phyloP scores from a whole-genome alignment of 2,329 filamentous ascomycete genomes.

The Hypoxylon sp. region DNA sequence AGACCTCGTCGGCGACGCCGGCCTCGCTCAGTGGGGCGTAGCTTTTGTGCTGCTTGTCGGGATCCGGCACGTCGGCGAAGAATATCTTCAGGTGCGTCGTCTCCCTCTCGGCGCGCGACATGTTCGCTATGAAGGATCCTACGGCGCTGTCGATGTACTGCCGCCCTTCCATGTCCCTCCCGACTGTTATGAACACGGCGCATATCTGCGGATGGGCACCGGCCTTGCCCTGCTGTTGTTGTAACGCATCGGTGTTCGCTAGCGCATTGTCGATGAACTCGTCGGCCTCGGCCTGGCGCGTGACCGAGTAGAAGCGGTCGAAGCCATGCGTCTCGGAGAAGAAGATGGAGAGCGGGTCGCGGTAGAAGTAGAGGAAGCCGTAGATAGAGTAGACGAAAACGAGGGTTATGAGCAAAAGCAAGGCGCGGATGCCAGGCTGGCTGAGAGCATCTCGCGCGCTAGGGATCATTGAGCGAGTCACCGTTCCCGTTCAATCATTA shows the following conservation, averaged over 20 bases:
- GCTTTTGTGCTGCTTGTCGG: conserved; percentile 40
- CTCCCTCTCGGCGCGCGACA: conserved; percentile 41
- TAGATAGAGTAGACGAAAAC: conserved; percentile 42
- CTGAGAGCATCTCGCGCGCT: conserved; percentile 23
- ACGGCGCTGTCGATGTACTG: conserved; percentile 46
- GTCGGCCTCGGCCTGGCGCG: conserved; percentile 43
- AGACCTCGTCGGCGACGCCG: conserved; percentile 40
- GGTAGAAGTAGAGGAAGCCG: conserved; percentile 44
- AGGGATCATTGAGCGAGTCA: conserved; percentile 29
- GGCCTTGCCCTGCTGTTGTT: conserved; percentile 35
- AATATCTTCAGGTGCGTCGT: conserved; percentile 43
- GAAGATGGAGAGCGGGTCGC: conserved; percentile 46
- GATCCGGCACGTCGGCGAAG: conserved; percentile 44
- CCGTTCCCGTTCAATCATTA: conserved; percentile 15
- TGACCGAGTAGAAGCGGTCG: conserved; percentile 43
- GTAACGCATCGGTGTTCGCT: conserved; percentile 26
- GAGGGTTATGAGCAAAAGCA: conserved; percentile 38
- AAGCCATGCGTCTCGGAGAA: conserved; percentile 45
- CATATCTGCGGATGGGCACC: conserved; percentile 39
- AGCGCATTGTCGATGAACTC: conserved; percentile 38
- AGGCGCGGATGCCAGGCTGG: conserved; percentile 42
- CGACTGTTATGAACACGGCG: conserved; percentile 43
- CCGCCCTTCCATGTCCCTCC: conserved; percentile 39
- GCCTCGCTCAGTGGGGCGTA: conserved; percentile 32
- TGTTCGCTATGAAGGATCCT: conserved; percentile 44